phyloP scores from a whole-genome alignment of 352 stramenopile genomes.

The Phytophthora melonis region DNA sequence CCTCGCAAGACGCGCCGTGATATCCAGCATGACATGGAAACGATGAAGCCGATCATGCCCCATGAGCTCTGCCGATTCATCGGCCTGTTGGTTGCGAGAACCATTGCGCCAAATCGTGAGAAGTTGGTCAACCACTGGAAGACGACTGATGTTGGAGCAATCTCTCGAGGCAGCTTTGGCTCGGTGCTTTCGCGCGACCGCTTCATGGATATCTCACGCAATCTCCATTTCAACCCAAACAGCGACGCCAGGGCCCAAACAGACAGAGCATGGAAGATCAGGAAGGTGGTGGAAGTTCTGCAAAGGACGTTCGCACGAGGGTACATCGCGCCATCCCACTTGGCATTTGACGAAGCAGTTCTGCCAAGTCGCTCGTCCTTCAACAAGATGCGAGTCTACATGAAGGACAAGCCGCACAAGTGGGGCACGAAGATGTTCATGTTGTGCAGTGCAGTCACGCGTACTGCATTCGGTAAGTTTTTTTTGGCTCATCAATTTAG shows the following conservation, averaged over 20 bases:
- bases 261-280: background rate
- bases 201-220: constrained; percentile 2
- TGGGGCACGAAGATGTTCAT: no score
- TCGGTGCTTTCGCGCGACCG: background rate
- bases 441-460: no score
- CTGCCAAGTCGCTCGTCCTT: background rate
- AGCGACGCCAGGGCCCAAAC: background rate
- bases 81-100: background rate
- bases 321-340: background rate
- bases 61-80: background rate
- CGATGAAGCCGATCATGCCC: background rate
- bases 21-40: background rate
- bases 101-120: background rate
- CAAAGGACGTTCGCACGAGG: background rate
- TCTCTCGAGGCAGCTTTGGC: background rate
- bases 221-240: constrained; percentile 1
- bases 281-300: background rate
- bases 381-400: no score
- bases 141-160: background rate
- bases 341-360: background rate
- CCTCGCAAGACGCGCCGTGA: background rate
- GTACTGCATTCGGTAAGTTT: no score
- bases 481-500: no score
- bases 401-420: no score
- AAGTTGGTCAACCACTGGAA: background rate